A percentile compares a stretch with the other conserved stretches of the same genome.
Evolutionary conservation across 441 rosid genomes (phyloP).

Genomic region (Populus hybrid): DNA sequence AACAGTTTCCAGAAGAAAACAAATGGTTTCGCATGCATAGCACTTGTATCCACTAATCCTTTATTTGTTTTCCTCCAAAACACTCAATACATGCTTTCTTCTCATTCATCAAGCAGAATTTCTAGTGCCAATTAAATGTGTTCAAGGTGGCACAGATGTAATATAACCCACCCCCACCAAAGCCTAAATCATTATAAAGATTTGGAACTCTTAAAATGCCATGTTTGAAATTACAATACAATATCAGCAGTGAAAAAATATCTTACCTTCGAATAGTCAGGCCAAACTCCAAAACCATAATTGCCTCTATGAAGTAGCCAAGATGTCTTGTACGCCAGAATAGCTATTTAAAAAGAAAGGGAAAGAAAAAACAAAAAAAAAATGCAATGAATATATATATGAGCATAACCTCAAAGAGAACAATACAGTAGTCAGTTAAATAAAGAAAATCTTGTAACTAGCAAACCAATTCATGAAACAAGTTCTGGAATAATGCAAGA

Average conservation of each 20-base stretch:
- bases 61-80: background rate
- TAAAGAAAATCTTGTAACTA: background rate
- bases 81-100: background rate
- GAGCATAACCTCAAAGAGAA: background rate
- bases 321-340: conserved; percentile 72
- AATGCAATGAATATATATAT: background rate
- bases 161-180: background rate
- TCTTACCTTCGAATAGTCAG: conserved; percentile 74
- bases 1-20: background rate
- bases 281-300: conserved; percentile 94
- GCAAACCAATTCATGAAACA: background rate
- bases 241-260: conserved; percentile 8
- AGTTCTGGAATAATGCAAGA: background rate
- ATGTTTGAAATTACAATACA: background rate
- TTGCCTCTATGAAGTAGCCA: conserved; percentile 85
- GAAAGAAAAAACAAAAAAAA: conserved; percentile 8
- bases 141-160: background rate
- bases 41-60: background rate
- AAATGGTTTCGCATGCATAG: background rate
- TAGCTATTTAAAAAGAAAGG: conserved; percentile 44
- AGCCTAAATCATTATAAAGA: background rate
- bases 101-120: background rate
- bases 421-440: background rate
- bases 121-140: background rate
- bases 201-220: background rate